Conservation (phyloP, 2,329 filamentous ascomycete species). For the Xylariomycetidae sp. region DNA sequence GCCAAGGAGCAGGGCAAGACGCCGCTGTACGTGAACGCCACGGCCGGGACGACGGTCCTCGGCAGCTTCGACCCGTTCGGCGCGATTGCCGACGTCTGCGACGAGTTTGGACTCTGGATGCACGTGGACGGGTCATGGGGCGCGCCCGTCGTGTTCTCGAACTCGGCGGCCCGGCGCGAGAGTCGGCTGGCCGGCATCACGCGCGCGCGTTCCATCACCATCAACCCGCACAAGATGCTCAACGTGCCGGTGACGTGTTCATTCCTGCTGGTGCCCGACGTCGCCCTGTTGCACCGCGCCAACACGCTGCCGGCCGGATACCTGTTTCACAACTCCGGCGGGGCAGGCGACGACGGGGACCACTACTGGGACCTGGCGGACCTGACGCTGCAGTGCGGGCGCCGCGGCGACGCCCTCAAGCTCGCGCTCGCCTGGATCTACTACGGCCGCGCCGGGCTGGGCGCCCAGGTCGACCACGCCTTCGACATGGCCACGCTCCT, state of each 20-base stretch:
- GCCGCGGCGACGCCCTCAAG: constrained; percentile 79
- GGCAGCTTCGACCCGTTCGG: constrained; percentile 81
- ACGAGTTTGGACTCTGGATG: constrained; percentile 72
- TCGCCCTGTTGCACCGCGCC: constrained; percentile 70
- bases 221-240: constrained; percentile 98
- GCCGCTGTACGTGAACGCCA: constrained; percentile 92
- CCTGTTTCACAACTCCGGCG: constrained; percentile 59
- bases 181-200: constrained; percentile 68
- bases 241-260: constrained; percentile 86
- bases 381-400: constrained; percentile 86
- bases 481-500: constrained; percentile 68
- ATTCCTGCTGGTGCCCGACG: constrained; percentile 74
- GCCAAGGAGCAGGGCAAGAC: constrained; percentile 65
- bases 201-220: constrained; percentile 72
- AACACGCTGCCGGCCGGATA: constrained; percentile 88
- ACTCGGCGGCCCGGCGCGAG: constrained; percentile 48
- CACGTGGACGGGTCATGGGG: constrained; percentile 94
- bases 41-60: constrained; percentile 87
- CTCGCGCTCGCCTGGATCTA: constrained; percentile 85
- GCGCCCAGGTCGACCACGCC: constrained; percentile 61
- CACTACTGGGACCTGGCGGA: constrained; percentile 88
- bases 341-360: constrained; percentile 29
- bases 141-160: constrained; percentile 75
- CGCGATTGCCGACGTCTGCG: constrained; percentile 64
- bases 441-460: constrained; percentile 73